Conservation (phyloP, 2,329 filamentous ascomycete species). For the Aureobasidium mangrovei region DNA sequence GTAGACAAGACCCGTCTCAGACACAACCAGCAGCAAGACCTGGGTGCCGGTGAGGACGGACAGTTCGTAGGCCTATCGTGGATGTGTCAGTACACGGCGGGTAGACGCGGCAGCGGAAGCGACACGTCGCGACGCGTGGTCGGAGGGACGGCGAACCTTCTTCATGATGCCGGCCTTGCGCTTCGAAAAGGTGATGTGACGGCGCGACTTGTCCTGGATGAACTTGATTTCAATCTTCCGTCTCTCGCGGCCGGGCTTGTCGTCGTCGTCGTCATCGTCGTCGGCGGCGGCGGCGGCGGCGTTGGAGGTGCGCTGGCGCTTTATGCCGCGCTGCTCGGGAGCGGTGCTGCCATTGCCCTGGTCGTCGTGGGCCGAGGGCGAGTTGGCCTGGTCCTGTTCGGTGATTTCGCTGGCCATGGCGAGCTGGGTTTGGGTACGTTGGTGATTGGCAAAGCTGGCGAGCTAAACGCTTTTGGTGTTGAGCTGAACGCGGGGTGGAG, state of each 20-base stretch:
- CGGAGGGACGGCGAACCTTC: slow-evolving; percentile 55
- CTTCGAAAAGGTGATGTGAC: slow-evolving; percentile 99
- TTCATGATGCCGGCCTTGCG: slow-evolving; percentile 99
- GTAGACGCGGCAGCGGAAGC: background rate
- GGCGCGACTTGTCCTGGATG: slow-evolving; percentile 98
- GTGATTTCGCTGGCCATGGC: slow-evolving; percentile 41
- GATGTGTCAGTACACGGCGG: slow-evolving; percentile 13
- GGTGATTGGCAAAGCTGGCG: background rate
- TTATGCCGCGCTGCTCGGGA: slow-evolving; percentile 66
- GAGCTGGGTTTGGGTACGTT: background rate
- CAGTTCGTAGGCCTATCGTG: slow-evolving; percentile 77
- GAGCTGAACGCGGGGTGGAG: background rate
- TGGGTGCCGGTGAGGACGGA: slow-evolving; percentile 97
- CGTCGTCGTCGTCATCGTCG: slow-evolving; percentile 94
- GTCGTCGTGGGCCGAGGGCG: slow-evolving; percentile 43
- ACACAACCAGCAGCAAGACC: slow-evolving; percentile 91
- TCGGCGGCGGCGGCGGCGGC: slow-evolving; percentile 54
- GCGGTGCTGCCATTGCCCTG: slow-evolving; percentile 59
- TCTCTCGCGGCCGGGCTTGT: slow-evolving; percentile 94
- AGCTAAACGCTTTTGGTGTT: slow-evolving; percentile 8
- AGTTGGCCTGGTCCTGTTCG: slow-evolving; percentile 43
- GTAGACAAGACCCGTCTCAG: slow-evolving; percentile 93
- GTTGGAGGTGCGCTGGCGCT: slow-evolving; percentile 67
- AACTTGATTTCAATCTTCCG: slow-evolving; percentile 99
- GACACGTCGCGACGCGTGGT: slow-evolving; percentile 14